Evolutionary conservation across 306 rosid genomes (phyloP).

Genomic region (Sindora glabra): DNA sequence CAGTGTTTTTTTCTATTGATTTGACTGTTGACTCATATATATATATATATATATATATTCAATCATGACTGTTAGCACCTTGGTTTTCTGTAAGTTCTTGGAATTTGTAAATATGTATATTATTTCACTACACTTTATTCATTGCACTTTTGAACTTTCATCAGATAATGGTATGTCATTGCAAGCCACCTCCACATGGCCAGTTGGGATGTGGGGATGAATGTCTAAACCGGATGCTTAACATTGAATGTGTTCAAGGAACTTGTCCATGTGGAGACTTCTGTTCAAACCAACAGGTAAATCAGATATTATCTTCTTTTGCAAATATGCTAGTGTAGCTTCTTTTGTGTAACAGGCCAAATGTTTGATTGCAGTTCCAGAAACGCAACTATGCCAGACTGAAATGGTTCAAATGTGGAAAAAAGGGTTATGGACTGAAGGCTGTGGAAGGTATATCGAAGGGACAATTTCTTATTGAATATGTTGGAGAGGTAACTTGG

Average conservation of each 20-base stretch:
- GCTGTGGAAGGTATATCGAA: slow-evolving; percentile 45
- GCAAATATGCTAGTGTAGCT: not conserved
- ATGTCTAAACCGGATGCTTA: slow-evolving; percentile 90
- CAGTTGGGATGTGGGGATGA: slow-evolving; percentile 86
- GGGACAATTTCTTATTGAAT: slow-evolving; percentile 93
- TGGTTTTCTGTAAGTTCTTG: not conserved
- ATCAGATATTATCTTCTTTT: slow-evolving; percentile 11
- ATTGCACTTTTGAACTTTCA: slow-evolving; percentile 17
- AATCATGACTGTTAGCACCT: not conserved
- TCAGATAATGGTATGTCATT: slow-evolving; percentile 96
- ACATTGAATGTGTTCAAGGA: slow-evolving; percentile 83
- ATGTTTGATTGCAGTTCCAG: slow-evolving; percentile 71
- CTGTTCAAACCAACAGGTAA: slow-evolving; percentile 98
- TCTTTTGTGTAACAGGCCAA: slow-evolving; percentile 16
- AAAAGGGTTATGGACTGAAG: slow-evolving; percentile 92
- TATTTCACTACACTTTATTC: too few relatives aligned
- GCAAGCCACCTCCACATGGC: slow-evolving; percentile 54
- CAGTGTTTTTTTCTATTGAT: too few relatives aligned
- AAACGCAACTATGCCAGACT: slow-evolving; percentile 71
- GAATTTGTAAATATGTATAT: not conserved
- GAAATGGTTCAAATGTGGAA: slow-evolving; percentile 78
- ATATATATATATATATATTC: too few relatives aligned
- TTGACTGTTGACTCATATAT: too few relatives aligned
- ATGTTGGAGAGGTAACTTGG: slow-evolving; percentile 88
- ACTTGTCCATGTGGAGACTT: slow-evolving; percentile 86